Conservation (phyloP, 805 yeast species). For the Candida boidinii region DNA sequence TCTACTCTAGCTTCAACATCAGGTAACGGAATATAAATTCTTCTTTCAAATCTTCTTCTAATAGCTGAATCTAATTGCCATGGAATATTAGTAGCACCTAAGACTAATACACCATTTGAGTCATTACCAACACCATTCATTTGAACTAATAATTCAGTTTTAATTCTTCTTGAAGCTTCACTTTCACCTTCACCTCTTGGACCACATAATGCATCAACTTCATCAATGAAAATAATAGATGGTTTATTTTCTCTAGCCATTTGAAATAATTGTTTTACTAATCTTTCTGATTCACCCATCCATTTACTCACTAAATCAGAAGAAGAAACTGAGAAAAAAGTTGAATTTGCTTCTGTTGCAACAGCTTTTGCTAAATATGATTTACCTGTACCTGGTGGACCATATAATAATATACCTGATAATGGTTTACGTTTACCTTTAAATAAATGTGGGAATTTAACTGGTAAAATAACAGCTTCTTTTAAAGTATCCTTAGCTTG, state of each 20-base stretch:
- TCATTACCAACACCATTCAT: constrained; percentile 99
- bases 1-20: constrained; percentile 86
- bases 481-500: constrained; percentile 93
- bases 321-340: constrained; percentile 93
- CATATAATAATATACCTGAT: constrained; percentile 79
- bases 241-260: constrained; percentile 98
- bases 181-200: constrained; percentile 98
- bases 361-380: constrained; percentile 96
- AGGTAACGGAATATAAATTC: constrained; percentile 93
- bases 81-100: constrained; percentile 97
- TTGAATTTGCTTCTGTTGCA: constrained; percentile 96
- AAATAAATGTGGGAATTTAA: constrained; percentile 90
- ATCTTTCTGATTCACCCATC: constrained; percentile 98
- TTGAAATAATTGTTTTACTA: constrained; percentile 87
- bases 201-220: constrained; percentile 96
- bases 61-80: constrained; percentile 99
- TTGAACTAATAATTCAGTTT: constrained; percentile 91
- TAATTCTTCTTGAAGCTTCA: constrained; percentile 92
- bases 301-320: constrained; percentile 94
- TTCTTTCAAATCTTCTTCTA: constrained; percentile 89
- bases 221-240: constrained; percentile 92
- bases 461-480: constrained; percentile 96
- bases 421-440: constrained; percentile 93
- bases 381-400: constrained; percentile 98
- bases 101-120: constrained; percentile 80